Conservation (phyloP, 2,329 filamentous ascomycete species). For the Xylaria sp. region DNA sequence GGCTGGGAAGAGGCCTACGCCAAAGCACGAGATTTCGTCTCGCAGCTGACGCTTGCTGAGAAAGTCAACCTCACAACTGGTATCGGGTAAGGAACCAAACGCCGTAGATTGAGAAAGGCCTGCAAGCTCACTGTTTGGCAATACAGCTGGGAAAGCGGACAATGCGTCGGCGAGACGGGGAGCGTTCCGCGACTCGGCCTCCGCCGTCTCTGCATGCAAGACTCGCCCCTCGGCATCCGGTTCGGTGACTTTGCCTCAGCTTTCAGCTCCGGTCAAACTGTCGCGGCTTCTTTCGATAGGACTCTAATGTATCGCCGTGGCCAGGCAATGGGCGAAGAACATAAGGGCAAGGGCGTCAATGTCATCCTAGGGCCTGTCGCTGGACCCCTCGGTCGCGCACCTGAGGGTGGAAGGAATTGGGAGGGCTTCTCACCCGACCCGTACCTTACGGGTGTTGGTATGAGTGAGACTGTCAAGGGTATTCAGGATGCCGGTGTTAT, state of each 20-base stretch:
- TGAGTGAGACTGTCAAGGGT: constrained; percentile 79
- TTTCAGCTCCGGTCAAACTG: constrained; percentile 80
- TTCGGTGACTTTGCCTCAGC: constrained; percentile 82
- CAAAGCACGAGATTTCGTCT: constrained; percentile 82
- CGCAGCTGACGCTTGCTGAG: constrained; percentile 82
- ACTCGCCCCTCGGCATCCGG: constrained; percentile 84
- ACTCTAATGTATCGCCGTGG: constrained; percentile 76
- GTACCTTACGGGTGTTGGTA: constrained; percentile 76
- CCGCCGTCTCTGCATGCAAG: constrained; percentile 84
- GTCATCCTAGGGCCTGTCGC: constrained; percentile 79
- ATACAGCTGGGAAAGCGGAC: constrained; percentile 71
- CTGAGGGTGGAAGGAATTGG: constrained; percentile 78
- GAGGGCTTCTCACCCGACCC: constrained; percentile 79
- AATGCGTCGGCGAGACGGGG: constrained; percentile 82
- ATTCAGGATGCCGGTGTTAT: constrained; percentile 84
- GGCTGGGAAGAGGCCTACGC: constrained; percentile 81
- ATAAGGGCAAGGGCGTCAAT: constrained; percentile 77
- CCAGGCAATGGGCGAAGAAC: constrained; percentile 77
- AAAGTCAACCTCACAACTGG: constrained; percentile 97
- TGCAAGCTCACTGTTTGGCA: constrained; percentile 16
- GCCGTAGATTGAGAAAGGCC: background rate
- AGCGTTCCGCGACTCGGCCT: constrained; percentile 76
- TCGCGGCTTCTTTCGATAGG: constrained; percentile 86
- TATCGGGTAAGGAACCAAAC: constrained; percentile 73
- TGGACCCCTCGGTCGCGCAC: constrained; percentile 75